These are phyloP conservation scores for Gymnopilus junonius DNA, from an alignment of 768 basidiomycete species.

Conservation along the genomic window DNA sequence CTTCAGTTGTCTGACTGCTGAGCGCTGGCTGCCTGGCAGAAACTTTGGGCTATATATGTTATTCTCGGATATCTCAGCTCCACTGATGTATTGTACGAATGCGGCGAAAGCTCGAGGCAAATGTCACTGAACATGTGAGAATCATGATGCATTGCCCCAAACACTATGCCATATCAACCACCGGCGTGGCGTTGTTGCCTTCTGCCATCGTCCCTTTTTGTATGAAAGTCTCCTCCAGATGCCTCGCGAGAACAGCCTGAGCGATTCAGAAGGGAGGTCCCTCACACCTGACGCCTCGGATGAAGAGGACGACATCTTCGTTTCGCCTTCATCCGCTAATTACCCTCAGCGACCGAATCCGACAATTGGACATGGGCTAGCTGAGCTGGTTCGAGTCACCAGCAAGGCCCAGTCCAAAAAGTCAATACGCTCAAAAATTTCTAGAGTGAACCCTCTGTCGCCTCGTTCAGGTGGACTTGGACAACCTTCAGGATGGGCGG, in stretches of 20 bases:
- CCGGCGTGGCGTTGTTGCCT: not conserved
- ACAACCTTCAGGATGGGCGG: conserved; percentile 17
- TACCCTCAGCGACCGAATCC: conserved; percentile 8
- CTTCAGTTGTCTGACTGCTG: too few species aligned
- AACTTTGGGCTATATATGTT: too few species aligned
- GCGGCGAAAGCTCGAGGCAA: conserved; percentile 1
- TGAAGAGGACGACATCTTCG: conserved; percentile 35
- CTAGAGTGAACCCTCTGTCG: conserved; percentile 16
- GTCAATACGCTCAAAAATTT: conserved; percentile 23
- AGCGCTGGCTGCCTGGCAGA: too few species aligned
- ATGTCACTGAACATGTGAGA: conserved; percentile 8
- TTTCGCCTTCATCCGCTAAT: conserved; percentile 11
- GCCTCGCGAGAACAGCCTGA: conserved; percentile 72
- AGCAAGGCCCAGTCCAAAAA: conserved; percentile 20
- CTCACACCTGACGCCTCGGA: conserved; percentile 60
- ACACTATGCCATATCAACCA: not conserved
- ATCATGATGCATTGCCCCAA: not conserved
- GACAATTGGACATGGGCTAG: not conserved
- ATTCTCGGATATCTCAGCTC: not conserved
- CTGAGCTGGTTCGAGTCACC: conserved; percentile 16
- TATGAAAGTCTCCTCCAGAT: conserved; percentile 31
- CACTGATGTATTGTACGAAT: not conserved
- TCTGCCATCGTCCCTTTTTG: not conserved
- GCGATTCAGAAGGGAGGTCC: conserved; percentile 67
- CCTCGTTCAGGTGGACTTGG: conserved; percentile 9